Conservation (phyloP, 805 yeast species). For the Spathaspora sp. region DNA sequence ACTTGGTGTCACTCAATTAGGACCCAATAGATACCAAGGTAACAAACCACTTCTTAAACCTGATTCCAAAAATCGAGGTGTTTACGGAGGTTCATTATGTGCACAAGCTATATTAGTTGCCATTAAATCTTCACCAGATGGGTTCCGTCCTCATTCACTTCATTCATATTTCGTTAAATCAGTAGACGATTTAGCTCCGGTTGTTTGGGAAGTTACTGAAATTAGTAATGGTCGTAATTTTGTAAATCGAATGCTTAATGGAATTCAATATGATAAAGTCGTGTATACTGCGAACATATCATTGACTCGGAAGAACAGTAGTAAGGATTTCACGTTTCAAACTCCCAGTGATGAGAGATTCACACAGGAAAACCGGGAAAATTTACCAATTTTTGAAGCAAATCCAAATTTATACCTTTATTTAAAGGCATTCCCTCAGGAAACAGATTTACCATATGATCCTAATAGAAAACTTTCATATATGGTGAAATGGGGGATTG, state of each 20-base stretch:
- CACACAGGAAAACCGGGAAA: conserved; percentile 12
- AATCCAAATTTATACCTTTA: conserved; percentile 9
- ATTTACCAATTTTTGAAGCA: conserved; percentile 6
- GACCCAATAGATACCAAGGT: conserved; percentile 16
- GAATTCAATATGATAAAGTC: conserved; percentile 20
- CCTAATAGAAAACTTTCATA: conserved; percentile 22
- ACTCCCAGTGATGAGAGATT: conserved; percentile 30
- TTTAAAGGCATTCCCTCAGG: conserved; percentile 14
- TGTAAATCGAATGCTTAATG: conserved; percentile 28
- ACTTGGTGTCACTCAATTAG: conserved; percentile 16
- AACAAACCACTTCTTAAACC: conserved; percentile 28
- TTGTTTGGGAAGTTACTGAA: conserved; percentile 29
- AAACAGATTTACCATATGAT: conserved; percentile 9
- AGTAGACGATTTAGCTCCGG: conserved; percentile 11
- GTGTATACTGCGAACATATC: conserved; percentile 28
- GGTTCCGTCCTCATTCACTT: conserved; percentile 32
- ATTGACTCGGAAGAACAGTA: conserved; percentile 28
- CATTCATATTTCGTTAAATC: conserved; percentile 29
- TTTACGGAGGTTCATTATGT: conserved; percentile 38
- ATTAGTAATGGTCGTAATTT: conserved; percentile 35
- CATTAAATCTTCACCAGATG: conserved; percentile 25
- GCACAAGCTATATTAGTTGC: conserved; percentile 39
- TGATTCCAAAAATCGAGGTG: conserved; percentile 28
- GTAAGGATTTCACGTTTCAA: conserved; percentile 28
- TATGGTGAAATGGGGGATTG: conserved; percentile 22